Base-by-base conservation (phyloP, 2,329 filamentous ascomycete species). In the Cryphonectria naterciae region DNA sequence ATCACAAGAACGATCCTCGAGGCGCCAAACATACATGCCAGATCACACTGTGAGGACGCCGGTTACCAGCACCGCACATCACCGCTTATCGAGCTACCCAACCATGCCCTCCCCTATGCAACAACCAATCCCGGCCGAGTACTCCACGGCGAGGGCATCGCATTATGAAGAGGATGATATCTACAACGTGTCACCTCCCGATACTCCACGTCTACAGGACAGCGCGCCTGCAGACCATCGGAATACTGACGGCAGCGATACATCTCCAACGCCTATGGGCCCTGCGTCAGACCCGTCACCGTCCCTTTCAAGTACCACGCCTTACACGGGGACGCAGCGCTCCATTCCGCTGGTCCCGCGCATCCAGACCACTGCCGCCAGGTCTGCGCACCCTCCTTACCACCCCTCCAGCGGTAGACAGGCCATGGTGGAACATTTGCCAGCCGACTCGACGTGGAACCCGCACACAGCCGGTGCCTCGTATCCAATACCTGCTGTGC, bases 121-220 rank as follows among this genome's bases (percentile, higher is more conserved):
- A 22, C 74, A 56, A 10, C 74, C 49, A 6, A 60, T 35, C 25
- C 17, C 71, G 41, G 41, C 52, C 15, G 37, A 73, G 39, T 17
- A 68, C 65, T 22, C 67, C 32, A 35, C 70, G 46, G 67, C 11
- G 39, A 41, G 37, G 17, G 39, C 54, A 37, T 60, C 71, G 32
- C 68, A 35, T 19, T 67, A 70, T 1, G 78, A 79, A 15, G 77
- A 75, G 13, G 82, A 83, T 4, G 79, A 85, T 37, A 76, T 86
- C 4, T 86, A 86, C 74, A 81, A 85, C 70, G 83, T 83, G 5
- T 85, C 84, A 1, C 84, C 85, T 0, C 84, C 83, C 2, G 79
- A 77, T 15, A 85, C 84, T 0, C 85, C 84, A 5, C 73, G 73
- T 8, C 68, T 73, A 15, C 74, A 74, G 60, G 64, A 56, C 28